Conservation (phyloP, 2,329 filamentous ascomycete species). For the Fusarium phyllophilum region DNA sequence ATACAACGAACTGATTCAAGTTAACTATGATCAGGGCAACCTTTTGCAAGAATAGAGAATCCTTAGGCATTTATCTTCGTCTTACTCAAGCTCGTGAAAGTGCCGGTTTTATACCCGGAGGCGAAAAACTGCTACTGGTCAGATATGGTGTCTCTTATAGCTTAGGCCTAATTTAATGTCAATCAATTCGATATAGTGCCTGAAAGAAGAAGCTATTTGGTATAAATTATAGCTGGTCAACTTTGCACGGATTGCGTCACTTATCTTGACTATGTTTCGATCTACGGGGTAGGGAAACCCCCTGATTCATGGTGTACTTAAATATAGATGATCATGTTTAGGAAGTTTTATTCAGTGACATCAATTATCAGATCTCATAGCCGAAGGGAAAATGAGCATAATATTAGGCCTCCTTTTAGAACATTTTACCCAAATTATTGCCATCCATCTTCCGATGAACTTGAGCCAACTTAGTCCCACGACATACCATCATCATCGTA, state of each 20-base stretch:
- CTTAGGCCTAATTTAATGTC: neutral
- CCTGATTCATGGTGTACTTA: neutral
- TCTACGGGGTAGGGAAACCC: neutral
- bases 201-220: neutral
- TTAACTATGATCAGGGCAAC: neutral
- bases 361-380: neutral
- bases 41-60: neutral
- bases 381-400: neutral
- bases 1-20: neutral
- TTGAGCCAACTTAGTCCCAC: conserved; percentile 1
- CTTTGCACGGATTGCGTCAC: neutral
- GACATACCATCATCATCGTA: conserved; percentile 57
- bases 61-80: neutral
- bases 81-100: neutral
- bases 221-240: neutral
- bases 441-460: neutral
- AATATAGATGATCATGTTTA: neutral
- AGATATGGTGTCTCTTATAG: neutral
- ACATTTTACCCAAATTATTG: neutral
- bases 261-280: neutral
- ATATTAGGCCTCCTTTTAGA: neutral
- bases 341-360: neutral
- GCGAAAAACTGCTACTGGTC: neutral
- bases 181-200: neutral
- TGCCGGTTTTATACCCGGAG: neutral